Conservation (phyloP, 441 rosid species). For the Lagerstroemia fauriei region DNA sequence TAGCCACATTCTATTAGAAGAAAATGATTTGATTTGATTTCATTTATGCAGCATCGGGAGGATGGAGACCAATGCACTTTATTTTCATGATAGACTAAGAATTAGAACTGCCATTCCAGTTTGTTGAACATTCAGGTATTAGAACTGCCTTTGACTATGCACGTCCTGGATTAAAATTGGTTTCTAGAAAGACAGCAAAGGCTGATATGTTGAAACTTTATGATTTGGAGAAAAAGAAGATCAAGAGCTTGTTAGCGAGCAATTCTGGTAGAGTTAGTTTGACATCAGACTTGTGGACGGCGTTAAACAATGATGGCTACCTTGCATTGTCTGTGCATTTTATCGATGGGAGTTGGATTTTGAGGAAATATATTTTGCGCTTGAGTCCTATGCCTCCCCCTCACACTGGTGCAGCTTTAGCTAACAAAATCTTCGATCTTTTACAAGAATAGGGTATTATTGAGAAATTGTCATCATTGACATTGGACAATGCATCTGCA, state of each 20-base stretch:
- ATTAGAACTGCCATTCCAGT: not conserved
- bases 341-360: slow-evolving; percentile 18
- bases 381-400: slow-evolving; percentile 2
- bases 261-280: not conserved
- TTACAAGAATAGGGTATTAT: not conserved
- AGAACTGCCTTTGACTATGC: not conserved
- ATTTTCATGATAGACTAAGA: no score
- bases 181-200: not conserved
- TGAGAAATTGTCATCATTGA: slow-evolving; percentile 10
- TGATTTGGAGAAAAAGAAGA: not conserved
- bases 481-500: slow-evolving; percentile 4
- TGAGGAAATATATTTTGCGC: slow-evolving; percentile 1
- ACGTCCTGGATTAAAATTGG: not conserved
- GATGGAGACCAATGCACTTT: no score
- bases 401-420: not conserved
- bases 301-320: not conserved
- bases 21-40: no score
- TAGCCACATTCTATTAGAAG: no score
- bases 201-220: not conserved
- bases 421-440: not conserved
- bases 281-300: not conserved
- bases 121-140: not conserved
- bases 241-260: not conserved
- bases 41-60: no score
- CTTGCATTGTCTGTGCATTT: slow-evolving; percentile 6